phyloP scores from a whole-genome alignment of 805 yeast species.

The Ogataea nitratoaversa region DNA sequence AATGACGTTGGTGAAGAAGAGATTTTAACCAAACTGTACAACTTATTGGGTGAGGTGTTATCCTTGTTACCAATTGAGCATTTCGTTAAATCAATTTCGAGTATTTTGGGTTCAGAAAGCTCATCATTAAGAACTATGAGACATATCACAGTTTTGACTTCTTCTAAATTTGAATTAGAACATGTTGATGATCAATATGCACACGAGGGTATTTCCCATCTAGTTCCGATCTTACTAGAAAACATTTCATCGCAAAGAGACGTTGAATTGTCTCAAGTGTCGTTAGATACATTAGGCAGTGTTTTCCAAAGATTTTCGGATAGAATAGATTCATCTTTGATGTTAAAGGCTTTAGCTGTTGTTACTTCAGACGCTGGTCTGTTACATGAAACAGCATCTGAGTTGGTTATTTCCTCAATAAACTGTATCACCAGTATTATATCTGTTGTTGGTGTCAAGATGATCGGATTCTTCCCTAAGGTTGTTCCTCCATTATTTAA shows the following conservation, averaged over 20 bases:
- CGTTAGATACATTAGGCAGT: slow-evolving; percentile 62
- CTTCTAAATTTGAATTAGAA: slow-evolving; percentile 68
- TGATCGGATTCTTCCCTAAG: slow-evolving; percentile 80
- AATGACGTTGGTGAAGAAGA: slow-evolving; percentile 27
- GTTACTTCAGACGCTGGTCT: slow-evolving; percentile 52
- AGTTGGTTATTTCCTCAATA: slow-evolving; percentile 67
- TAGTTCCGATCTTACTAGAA: slow-evolving; percentile 46
- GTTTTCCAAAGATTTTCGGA: slow-evolving; percentile 61
- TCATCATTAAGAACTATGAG: slow-evolving; percentile 49
- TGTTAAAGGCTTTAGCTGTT: slow-evolving; percentile 46
- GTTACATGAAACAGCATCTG: slow-evolving; percentile 43
- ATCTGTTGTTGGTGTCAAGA: slow-evolving; percentile 76
- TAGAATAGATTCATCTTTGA: slow-evolving; percentile 40
- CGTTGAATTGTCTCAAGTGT: slow-evolving; percentile 58
- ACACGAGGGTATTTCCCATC: slow-evolving; percentile 44
- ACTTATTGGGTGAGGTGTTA: slow-evolving; percentile 57
- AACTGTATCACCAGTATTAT: slow-evolving; percentile 68
- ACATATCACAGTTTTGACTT: slow-evolving; percentile 58
- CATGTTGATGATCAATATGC: slow-evolving; percentile 46
- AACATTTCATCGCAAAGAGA: slow-evolving; percentile 36
- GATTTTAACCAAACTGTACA: slow-evolving; percentile 42
- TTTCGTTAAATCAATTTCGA: slow-evolving; percentile 59
- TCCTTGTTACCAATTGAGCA: slow-evolving; percentile 70
- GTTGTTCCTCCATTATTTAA: slow-evolving; percentile 71
- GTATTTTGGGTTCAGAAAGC: slow-evolving; percentile 34